These are phyloP conservation scores for Anacardium occidentale DNA, from an alignment of 345 rosid genomes.

Conservation along the genomic window DNA sequence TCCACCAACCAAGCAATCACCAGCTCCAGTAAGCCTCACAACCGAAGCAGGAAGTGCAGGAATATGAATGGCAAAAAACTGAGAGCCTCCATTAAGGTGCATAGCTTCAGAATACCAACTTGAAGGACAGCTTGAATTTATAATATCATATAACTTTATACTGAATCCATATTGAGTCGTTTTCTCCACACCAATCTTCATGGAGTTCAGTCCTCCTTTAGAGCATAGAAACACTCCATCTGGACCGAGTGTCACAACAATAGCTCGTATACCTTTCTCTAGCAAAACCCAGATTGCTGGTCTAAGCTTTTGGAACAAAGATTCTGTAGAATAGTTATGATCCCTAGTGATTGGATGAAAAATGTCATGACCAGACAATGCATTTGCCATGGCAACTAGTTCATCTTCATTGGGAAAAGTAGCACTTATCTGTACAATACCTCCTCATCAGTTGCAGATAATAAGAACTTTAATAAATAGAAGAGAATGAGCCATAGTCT, in stretches of 20 bases:
- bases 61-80: conserved; percentile 53
- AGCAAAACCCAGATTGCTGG: conserved; percentile 71
- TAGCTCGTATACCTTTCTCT: conserved; percentile 64
- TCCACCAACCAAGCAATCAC: conserved; percentile 88
- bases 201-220: conserved; percentile 32
- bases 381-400: conserved; percentile 79
- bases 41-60: conserved; percentile 72
- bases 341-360: conserved; percentile 28
- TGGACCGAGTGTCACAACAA: conserved; percentile 68
- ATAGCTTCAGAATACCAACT: conserved; percentile 23
- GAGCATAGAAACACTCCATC: conserved; percentile 69
- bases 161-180: conserved; percentile 14
- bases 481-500: background rate
- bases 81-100: conserved; percentile 20
- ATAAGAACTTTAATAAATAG: background rate
- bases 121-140: conserved; percentile 45
- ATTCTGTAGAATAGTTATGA: conserved; percentile 25
- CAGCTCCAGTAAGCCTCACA: conserved; percentile 85
- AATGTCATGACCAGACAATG: conserved; percentile 40
- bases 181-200: conserved; percentile 25
- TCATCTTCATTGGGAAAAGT: conserved; percentile 88
- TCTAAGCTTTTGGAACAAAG: conserved; percentile 44
- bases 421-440: conserved; percentile 48
- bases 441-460: conserved; percentile 12
- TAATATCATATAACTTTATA: conserved; percentile 32